Conservation (phyloP, 768 basidiomycete genomes). For the Mrakia frigida region DNA sequence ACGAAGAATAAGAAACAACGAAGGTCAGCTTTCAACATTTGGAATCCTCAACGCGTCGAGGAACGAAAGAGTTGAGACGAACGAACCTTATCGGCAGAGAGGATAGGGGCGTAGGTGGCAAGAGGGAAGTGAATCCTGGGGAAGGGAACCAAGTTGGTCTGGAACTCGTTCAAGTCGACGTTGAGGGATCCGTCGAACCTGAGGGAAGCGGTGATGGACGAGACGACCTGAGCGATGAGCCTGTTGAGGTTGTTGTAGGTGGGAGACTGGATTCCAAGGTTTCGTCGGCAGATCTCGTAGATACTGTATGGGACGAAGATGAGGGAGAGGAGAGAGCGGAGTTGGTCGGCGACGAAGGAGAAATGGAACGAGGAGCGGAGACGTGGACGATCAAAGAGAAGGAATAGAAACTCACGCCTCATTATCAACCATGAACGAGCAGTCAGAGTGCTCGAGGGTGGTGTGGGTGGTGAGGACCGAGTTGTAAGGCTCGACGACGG, state of each 20-base stretch:
- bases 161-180: slow-evolving; percentile 96
- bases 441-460: slow-evolving; percentile 98
- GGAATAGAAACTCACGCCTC: slow-evolving; percentile 53
- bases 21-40: too few relatives aligned
- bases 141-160: slow-evolving; percentile 98
- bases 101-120: slow-evolving; percentile 88
- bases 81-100: slow-evolving; percentile 69
- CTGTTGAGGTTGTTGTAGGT: slow-evolving; percentile 92
- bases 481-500: slow-evolving; percentile 99
- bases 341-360: too few relatives aligned
- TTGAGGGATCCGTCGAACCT: slow-evolving; percentile 97
- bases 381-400: background rate
- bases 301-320: slow-evolving; percentile 52
- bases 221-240: slow-evolving; percentile 96
- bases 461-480: slow-evolving; percentile 92
- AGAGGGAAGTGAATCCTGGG: slow-evolving; percentile 98
- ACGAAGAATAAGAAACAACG: too few relatives aligned
- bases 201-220: slow-evolving; percentile 91
- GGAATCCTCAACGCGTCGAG: too few relatives aligned
- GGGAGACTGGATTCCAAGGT: slow-evolving; percentile 74
- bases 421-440: slow-evolving; percentile 99
- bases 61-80: too few relatives aligned
- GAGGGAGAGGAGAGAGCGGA: too few relatives aligned
- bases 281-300: slow-evolving; percentile 98
- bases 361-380: background rate